These are phyloP conservation scores for Piper betle DNA, from an alignment of 164 flowering plant genomes.

Conservation along the genomic window DNA sequence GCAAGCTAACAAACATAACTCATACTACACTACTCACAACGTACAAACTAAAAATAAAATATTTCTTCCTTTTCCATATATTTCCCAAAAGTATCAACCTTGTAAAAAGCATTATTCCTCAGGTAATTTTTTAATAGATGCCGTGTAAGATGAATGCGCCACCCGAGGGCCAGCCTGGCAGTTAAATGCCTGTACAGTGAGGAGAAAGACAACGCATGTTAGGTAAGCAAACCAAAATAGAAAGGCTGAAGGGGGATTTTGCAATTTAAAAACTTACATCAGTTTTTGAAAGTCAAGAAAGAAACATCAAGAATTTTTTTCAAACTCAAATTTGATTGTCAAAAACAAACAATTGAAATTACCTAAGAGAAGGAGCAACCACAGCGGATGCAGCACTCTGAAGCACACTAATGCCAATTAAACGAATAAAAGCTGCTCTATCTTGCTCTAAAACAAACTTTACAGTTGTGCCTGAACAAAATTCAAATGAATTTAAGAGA, in stretches of 20 bases:
- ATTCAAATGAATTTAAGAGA: background rate
- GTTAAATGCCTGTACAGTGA: conserved; percentile 55
- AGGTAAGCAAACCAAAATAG: background rate
- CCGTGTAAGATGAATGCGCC: conserved; percentile 90
- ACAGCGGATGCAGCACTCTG: conserved; percentile 95
- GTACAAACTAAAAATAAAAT: too few relatives aligned
- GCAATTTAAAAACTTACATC: background rate
- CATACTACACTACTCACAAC: too few relatives aligned
- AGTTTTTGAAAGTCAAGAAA: background rate
- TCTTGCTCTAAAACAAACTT: conserved; percentile 96
- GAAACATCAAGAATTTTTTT: too few relatives aligned
- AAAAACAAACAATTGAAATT: conserved; percentile 1
- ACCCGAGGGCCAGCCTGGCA: conserved; percentile 79
- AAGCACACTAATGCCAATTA: conserved; percentile 78
- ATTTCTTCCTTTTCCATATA: background rate
- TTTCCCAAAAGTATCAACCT: conserved; percentile 30
- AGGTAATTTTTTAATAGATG: conserved; percentile 75
- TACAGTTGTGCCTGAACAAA: conserved; percentile 72
- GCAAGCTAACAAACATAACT: too few relatives aligned
- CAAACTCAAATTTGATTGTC: too few relatives aligned
- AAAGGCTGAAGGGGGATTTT: background rate
- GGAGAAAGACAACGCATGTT: background rate
- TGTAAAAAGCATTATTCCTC: conserved; percentile 83
- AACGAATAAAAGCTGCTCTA: conserved; percentile 69
- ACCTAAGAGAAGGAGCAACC: conserved; percentile 95